These are phyloP conservation scores for Coemansia sp. DNA, from an alignment of 192 early-diverging fungal species.

Conservation along the genomic window DNA sequence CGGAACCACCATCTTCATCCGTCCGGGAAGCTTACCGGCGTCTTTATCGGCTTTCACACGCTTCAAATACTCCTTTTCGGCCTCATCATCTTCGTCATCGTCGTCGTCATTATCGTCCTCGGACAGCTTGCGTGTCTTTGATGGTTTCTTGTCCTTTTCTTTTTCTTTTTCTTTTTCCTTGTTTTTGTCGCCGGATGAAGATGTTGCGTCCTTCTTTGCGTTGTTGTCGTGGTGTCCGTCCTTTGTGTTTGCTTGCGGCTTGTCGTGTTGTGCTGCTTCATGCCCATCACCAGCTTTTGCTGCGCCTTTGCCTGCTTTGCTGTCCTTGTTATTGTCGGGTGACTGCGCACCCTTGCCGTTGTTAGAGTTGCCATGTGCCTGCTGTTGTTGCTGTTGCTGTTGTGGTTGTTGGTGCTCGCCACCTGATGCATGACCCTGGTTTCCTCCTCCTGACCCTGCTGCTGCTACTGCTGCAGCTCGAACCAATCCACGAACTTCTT, in stretches of 20 bases:
- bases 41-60: constrained; percentile 52
- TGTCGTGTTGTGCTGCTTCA: neutral
- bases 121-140: constrained; percentile 35
- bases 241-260: constrained; percentile 1
- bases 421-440: constrained; percentile 8
- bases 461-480: constrained; percentile 1
- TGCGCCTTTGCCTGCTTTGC: constrained; percentile 2
- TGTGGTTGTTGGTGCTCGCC: constrained; percentile 1
- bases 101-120: constrained; percentile 32
- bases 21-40: constrained; percentile 46
- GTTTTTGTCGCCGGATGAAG: constrained; percentile 9
- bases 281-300: neutral
- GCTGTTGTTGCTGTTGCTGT: constrained; percentile 7
- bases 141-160: constrained; percentile 22
- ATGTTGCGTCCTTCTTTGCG: neutral
- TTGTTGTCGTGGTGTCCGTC: neutral
- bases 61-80: constrained; percentile 40
- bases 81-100: constrained; percentile 29
- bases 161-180: constrained; percentile 18
- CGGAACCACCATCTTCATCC: constrained; percentile 54
- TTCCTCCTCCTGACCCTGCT: constrained; percentile 5
- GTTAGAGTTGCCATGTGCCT: constrained; percentile 7
- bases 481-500: neutral
- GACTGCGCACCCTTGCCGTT: constrained; percentile 10
- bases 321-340: constrained; percentile 1